These are phyloP conservation scores for Curvularia sp. DNA, from an alignment of 2,329 filamentous ascomycete species.

Conservation along the genomic window DNA sequence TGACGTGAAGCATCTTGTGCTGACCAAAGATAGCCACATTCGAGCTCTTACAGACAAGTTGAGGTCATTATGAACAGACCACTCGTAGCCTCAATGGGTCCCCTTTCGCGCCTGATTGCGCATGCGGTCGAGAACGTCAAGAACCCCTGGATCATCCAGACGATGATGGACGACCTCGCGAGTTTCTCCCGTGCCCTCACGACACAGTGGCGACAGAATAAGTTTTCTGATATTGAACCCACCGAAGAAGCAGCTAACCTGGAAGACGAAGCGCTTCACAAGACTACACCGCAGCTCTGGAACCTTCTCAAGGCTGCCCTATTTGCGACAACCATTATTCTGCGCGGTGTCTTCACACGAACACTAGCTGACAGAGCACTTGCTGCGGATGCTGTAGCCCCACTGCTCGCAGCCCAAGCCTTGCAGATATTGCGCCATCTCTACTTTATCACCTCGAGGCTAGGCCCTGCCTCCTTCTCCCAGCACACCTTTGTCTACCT, in stretches of 20 bases:
- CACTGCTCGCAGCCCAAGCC: slow-evolving; percentile 72
- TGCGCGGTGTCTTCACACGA: slow-evolving; percentile 77
- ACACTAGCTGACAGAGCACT: slow-evolving; percentile 64
- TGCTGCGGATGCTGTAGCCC: slow-evolving; percentile 65
- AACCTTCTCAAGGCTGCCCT: slow-evolving; percentile 76
- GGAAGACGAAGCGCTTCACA: slow-evolving; percentile 69
- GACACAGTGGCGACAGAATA: slow-evolving; percentile 76
- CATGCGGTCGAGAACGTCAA: slow-evolving; percentile 67
- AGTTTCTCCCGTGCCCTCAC: slow-evolving; percentile 71
- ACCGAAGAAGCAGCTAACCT: slow-evolving; percentile 70
- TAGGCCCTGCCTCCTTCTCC: slow-evolving; percentile 77
- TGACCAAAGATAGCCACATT: slow-evolving; percentile 50
- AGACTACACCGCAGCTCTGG: slow-evolving; percentile 76
- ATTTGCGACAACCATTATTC: slow-evolving; percentile 75
- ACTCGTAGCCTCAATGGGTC: slow-evolving; percentile 71
- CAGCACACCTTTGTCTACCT: slow-evolving; percentile 86
- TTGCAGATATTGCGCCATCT: slow-evolving; percentile 78
- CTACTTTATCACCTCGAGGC: slow-evolving; percentile 80
- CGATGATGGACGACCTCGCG: slow-evolving; percentile 69
- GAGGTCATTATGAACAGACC: slow-evolving; percentile 67
- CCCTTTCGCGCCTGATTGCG: slow-evolving; percentile 69
- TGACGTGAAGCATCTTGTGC: neutral
- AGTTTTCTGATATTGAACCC: slow-evolving; percentile 74
- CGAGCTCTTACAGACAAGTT: slow-evolving; percentile 67
- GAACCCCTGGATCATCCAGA: slow-evolving; percentile 58